Evolutionary conservation across 148 eudicot genomes (phyloP).

Genomic region (Vaccinium darrowii): DNA sequence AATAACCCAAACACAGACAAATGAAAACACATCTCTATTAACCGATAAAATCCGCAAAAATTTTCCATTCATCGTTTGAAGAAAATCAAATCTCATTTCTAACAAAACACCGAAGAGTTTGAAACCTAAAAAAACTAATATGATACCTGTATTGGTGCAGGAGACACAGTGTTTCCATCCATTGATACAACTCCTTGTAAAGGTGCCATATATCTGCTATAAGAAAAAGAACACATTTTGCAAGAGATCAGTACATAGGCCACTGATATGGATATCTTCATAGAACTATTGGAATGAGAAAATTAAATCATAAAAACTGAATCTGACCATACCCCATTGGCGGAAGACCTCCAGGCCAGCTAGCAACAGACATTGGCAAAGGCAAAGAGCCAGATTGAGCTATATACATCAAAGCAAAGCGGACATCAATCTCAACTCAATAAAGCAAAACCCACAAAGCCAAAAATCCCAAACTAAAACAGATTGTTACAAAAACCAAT

Average conservation of each 20-base stretch:
- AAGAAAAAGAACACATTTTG: conserved; percentile 8
- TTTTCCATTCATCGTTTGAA: background rate
- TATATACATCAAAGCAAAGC: conserved; percentile 17
- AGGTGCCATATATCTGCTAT: conserved; percentile 83
- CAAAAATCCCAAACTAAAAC: background rate
- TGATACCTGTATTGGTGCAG: conserved; percentile 74
- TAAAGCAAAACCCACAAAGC: background rate
- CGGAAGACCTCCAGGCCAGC: conserved; percentile 87
- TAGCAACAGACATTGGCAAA: conserved; percentile 74
- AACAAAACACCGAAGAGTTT: background rate
- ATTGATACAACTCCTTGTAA: conserved; percentile 93
- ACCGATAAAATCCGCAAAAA: background rate
- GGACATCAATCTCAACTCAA: conserved; percentile 19
- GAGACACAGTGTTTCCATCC: conserved; percentile 74
- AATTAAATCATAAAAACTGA: conserved; percentile 2
- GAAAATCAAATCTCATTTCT: background rate
- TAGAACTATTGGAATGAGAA: background rate
- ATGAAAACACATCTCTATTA: background rate
- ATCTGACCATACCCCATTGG: conserved; percentile 75
- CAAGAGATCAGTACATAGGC: background rate
- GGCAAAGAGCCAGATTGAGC: conserved; percentile 69
- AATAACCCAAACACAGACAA: background rate
- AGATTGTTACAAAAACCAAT: background rate
- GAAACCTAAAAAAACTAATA: background rate
- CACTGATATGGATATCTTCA: background rate